A percentile compares a stretch with the other conserved stretches of the same genome.
Conservation (phyloP, 2,329 filamentous ascomycete genomes). For the Polytolypa hystricis region DNA sequence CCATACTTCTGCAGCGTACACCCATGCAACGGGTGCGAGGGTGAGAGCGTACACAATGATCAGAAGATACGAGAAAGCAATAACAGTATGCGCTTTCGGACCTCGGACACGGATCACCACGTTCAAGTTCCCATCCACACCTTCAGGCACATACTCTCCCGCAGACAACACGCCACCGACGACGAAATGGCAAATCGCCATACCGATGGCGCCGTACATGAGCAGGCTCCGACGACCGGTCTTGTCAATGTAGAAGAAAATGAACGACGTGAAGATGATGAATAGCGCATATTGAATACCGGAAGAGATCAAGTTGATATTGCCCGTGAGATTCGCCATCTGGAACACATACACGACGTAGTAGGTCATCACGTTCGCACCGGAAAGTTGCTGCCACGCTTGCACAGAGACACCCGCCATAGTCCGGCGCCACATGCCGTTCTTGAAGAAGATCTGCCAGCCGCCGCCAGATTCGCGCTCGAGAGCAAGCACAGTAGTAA, state of each 20-base stretch:
- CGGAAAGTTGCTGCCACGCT: constrained; percentile 43
- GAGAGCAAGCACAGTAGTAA: constrained; percentile 32
- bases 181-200: constrained; percentile 23
- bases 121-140: constrained; percentile 39
- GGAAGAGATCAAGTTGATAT: constrained; percentile 24
- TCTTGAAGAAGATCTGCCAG: constrained; percentile 37
- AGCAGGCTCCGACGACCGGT: constrained; percentile 11
- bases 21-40: constrained; percentile 52
- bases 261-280: constrained; percentile 20
- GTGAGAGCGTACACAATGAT: constrained; percentile 55
- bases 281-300: constrained; percentile 23
- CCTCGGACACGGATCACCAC: constrained; percentile 44
- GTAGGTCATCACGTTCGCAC: constrained; percentile 29
- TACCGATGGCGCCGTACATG: constrained; percentile 12
- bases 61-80: constrained; percentile 54
- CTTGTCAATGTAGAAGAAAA: constrained; percentile 16
- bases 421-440: constrained; percentile 50
- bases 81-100: constrained; percentile 48
- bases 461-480: constrained; percentile 28
- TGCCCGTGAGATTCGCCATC: constrained; percentile 27
- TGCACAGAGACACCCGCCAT: constrained; percentile 46
- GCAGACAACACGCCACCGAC: constrained; percentile 36
- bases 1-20: constrained; percentile 56
- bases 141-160: constrained; percentile 32
- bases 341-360: constrained; percentile 30